Conservation (phyloP, 1,139 yeast species). For the Kodamaea plutei region DNA sequence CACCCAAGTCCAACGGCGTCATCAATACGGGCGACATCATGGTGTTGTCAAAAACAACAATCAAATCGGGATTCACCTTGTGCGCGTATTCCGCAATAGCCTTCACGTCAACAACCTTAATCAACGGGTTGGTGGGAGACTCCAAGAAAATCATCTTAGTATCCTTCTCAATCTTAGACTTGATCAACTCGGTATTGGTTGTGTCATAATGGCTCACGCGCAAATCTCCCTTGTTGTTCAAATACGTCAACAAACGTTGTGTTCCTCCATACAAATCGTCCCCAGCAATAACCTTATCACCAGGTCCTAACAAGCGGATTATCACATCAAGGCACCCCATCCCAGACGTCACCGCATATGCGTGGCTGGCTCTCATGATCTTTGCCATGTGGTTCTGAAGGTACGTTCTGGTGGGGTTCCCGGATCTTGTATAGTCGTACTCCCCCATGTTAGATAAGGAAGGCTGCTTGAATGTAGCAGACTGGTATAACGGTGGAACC, state of each 20-base stretch:
- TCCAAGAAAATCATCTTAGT: constrained; percentile 80
- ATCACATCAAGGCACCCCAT: constrained; percentile 92
- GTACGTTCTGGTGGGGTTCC: constrained; percentile 85
- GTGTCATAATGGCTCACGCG: constrained; percentile 79
- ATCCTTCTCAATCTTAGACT: constrained; percentile 44
- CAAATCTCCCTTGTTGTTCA: constrained; percentile 64
- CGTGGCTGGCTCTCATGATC: constrained; percentile 68
- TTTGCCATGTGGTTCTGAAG: constrained; percentile 73
- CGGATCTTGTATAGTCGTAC: constrained; percentile 91
- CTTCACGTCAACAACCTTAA: constrained; percentile 78
- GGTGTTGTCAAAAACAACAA: constrained; percentile 88
- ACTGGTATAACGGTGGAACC: constrained; percentile 84
- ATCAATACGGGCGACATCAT: constrained; percentile 91
- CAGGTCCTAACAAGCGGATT: constrained; percentile 64
- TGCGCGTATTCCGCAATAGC: constrained; percentile 66
- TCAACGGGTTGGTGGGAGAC: constrained; percentile 88
- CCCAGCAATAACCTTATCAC: constrained; percentile 87
- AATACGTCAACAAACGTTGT: constrained; percentile 73
- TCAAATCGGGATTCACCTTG: constrained; percentile 56
- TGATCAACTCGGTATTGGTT: constrained; percentile 60
- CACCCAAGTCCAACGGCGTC: constrained; percentile 82
- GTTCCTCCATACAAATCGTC: constrained; percentile 94
- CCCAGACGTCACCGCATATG: constrained; percentile 83
- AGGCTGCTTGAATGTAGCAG: constrained; percentile 88
- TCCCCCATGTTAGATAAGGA: constrained; percentile 75